Evolutionary conservation across 1,284 basidiomycete genomes (phyloP).

Genomic region (Ustilago shanxiensis): DNA sequence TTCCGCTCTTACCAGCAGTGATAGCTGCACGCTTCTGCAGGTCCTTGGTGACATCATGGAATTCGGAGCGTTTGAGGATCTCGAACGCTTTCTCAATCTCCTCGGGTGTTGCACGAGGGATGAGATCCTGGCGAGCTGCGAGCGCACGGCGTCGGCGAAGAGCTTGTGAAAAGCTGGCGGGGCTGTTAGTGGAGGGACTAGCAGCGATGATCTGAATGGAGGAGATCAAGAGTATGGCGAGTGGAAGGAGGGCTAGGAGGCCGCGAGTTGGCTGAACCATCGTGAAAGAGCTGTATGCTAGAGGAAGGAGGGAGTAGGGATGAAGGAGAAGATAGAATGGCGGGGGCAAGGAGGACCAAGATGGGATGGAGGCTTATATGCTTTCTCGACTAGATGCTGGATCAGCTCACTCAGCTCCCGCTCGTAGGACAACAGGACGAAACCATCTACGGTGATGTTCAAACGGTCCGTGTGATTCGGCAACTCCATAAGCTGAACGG

Average conservation of each 20-base stretch:
- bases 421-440: no score
- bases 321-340: background rate
- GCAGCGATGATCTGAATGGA: slow-evolving; percentile 6
- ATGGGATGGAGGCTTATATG: no score
- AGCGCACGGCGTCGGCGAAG: slow-evolving; percentile 22
- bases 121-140: slow-evolving; percentile 19
- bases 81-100: slow-evolving; percentile 33
- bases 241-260: slow-evolving; percentile 20
- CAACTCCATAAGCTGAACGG: no score
- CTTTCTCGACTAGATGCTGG: no score
- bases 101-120: slow-evolving; percentile 24
- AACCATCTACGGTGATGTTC: no score
- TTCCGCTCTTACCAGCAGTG: slow-evolving; percentile 19
- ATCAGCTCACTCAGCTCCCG: no score
- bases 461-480: no score
- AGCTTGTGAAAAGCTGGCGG: slow-evolving; percentile 14
- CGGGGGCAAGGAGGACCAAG: background rate
- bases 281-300: slow-evolving; percentile 7
- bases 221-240: slow-evolving; percentile 13
- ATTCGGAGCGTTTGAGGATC: slow-evolving; percentile 31
- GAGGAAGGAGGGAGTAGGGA: background rate
- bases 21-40: slow-evolving; percentile 20
- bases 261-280: slow-evolving; percentile 23
- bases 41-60: slow-evolving; percentile 13
- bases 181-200: background rate